Percentiles rank a stretch among this genome's conserved stretches.
Evolutionary conservation across 2,329 filamentous ascomycete genomes (phyloP).

Genomic region (Botrytis medusae): DNA sequence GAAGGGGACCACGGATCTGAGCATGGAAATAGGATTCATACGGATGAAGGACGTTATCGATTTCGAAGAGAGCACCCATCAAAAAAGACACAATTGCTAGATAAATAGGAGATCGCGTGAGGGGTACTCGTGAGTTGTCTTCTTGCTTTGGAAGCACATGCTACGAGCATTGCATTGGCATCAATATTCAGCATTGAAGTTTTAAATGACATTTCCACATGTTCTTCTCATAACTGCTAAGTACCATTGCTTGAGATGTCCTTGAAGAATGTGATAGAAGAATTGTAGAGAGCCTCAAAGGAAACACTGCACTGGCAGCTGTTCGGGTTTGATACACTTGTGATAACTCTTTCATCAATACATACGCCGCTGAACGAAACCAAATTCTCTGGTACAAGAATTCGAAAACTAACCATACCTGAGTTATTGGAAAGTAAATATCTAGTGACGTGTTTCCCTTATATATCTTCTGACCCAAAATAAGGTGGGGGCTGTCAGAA

Average conservation of each 20-base stretch:
- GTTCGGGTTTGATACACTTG: not conserved
- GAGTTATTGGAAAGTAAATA: not conserved
- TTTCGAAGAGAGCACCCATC: not conserved
- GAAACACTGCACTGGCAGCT: not conserved
- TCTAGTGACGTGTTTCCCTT: not conserved
- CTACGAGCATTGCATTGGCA: not conserved
- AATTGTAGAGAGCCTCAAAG: not conserved
- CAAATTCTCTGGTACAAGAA: no score
- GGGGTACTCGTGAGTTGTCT: no score
- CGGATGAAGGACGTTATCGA: no score
- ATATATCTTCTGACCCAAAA: not conserved
- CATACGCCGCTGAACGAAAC: not conserved
- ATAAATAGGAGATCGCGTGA: no score
- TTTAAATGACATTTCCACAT: not conserved
- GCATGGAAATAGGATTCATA: not conserved
- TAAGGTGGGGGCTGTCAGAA: not conserved
- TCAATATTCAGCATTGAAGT: not conserved
- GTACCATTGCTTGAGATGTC: not conserved
- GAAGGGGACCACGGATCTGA: not conserved
- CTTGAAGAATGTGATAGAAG: not conserved
- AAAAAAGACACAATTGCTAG: rapidly evolving
- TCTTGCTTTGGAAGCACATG: not conserved
- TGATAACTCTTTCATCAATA: not conserved
- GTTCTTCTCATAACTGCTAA: no score
- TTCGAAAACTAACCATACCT: not conserved